Percentiles rank a stretch among this genome's conserved stretches.
Evolutionary conservation across 2,329 filamentous ascomycete species (phyloP).

Genomic region (Nigrospora osmanthi): DNA sequence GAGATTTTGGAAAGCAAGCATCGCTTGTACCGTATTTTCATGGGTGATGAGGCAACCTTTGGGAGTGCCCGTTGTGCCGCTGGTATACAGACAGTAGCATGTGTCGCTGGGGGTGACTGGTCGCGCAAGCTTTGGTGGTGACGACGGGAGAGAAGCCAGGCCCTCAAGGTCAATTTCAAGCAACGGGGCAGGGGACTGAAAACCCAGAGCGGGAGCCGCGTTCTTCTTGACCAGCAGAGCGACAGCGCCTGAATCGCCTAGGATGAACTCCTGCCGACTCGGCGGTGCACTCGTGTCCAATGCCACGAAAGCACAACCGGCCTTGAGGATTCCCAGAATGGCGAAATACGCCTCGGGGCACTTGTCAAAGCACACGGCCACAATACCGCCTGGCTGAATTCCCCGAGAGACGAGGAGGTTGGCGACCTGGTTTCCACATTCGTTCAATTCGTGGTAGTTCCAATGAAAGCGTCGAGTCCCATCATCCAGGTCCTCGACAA

Average conservation of each 20-base stretch:
- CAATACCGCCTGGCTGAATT: conserved; percentile 48
- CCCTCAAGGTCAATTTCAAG: conserved; percentile 22
- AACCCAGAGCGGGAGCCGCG: conserved; percentile 18
- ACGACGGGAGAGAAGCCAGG: conserved; percentile 15
- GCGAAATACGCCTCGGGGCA: conserved; percentile 77
- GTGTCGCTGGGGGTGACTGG: conserved; percentile 44
- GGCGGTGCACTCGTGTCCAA: conserved; percentile 68
- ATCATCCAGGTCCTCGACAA: conserved; percentile 50
- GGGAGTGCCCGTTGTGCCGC: conserved; percentile 76
- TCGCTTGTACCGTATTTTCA: conserved; percentile 80
- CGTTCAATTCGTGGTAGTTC: conserved; percentile 68
- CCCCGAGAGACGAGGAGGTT: conserved; percentile 47
- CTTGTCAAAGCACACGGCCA: conserved; percentile 78
- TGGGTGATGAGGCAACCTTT: conserved; percentile 88
- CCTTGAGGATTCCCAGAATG: conserved; percentile 75
- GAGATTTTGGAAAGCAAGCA: conserved; percentile 76
- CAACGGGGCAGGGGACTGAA: conserved; percentile 20
- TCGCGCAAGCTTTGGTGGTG: conserved; percentile 17
- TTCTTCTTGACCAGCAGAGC: conserved; percentile 49
- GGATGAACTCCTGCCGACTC: conserved; percentile 69
- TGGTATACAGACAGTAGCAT: conserved; percentile 83
- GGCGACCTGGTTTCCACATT: conserved; percentile 65
- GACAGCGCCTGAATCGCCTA: conserved; percentile 62
- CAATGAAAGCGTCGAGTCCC: conserved; percentile 46
- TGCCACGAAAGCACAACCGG: conserved; percentile 74